Evolutionary conservation across 805 yeast species (phyloP).

Genomic region (Helenozyma rhizophorensis): DNA sequence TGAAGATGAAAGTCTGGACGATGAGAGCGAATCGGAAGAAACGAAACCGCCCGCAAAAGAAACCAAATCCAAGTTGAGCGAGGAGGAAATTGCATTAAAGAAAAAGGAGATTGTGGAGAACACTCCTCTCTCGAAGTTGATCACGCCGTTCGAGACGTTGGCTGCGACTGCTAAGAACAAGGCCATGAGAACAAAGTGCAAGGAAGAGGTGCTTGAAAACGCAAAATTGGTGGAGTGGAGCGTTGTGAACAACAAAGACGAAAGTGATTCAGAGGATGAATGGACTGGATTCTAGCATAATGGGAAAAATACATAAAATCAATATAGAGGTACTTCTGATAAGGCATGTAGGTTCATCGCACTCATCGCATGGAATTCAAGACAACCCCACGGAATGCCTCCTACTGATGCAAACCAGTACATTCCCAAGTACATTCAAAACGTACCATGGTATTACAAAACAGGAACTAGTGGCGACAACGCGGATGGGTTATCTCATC

Average conservation of each 20-base stretch:
- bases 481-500: slow-evolving; percentile 54
- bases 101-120: slow-evolving; percentile 31
- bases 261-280: slow-evolving; percentile 20
- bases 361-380: background rate
- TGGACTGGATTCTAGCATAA: slow-evolving; percentile 17
- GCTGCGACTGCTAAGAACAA: slow-evolving; percentile 48
- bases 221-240: slow-evolving; percentile 65
- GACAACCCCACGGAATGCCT: too few species aligned
- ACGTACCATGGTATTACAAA: slow-evolving; percentile 38
- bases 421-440: slow-evolving; percentile 37
- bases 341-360: background rate
- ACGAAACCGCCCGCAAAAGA: slow-evolving; percentile 2
- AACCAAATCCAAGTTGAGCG: slow-evolving; percentile 3
- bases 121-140: slow-evolving; percentile 51
- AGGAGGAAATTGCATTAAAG: slow-evolving; percentile 18
- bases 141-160: slow-evolving; percentile 59
- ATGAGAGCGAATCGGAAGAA: slow-evolving; percentile 36
- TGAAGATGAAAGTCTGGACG: slow-evolving; percentile 17
- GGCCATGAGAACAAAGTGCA: slow-evolving; percentile 60
- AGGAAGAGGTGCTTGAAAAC: slow-evolving; percentile 64
- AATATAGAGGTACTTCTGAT: slow-evolving; percentile 1
- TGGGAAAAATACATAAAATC: slow-evolving; percentile 1
- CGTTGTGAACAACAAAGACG: slow-evolving; percentile 29
- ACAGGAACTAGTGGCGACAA: slow-evolving; percentile 1
- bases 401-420: slow-evolving; percentile 19